phyloP scores from a whole-genome alignment of 495 filamentous ascomycete species.

The Pseudevernia furfuracea region DNA sequence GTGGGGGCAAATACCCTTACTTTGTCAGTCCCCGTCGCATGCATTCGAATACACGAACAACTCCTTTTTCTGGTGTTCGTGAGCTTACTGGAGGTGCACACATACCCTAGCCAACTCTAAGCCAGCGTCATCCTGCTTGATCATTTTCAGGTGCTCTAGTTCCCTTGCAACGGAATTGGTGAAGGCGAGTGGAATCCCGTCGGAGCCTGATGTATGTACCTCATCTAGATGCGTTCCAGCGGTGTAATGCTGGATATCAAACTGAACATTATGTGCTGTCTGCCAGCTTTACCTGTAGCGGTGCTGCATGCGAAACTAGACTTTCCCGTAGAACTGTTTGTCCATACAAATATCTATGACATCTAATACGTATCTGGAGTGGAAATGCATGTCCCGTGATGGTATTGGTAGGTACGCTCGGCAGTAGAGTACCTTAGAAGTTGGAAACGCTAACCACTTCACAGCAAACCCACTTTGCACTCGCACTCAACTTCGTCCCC shows the following conservation, averaged over 20 bases:
- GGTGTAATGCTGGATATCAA: not conserved
- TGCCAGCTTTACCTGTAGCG: not conserved
- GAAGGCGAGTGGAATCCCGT: not conserved
- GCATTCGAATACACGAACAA: not conserved
- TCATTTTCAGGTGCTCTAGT: not conserved
- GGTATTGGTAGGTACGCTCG: too few species aligned
- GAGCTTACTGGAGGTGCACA: conserved; percentile 1
- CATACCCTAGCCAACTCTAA: not conserved
- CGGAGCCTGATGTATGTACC: not conserved
- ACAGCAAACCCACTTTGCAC: not conserved
- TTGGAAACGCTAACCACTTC: not conserved
- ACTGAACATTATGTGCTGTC: not conserved
- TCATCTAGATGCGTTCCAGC: not conserved
- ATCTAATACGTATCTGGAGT: too few species aligned
- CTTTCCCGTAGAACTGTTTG: not conserved
- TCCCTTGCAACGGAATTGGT: not conserved
- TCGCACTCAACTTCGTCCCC: not conserved
- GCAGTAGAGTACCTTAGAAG: too few species aligned
- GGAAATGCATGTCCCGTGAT: too few species aligned
- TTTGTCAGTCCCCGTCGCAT: not conserved
- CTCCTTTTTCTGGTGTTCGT: not conserved
- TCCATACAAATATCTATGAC: too few species aligned
- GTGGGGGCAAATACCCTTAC: not conserved
- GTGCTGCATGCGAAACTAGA: not conserved
- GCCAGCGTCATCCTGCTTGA: conserved; percentile 1